Conservation (phyloP, 139 green algal genomes). For the Nannochloris sp. region DNA sequence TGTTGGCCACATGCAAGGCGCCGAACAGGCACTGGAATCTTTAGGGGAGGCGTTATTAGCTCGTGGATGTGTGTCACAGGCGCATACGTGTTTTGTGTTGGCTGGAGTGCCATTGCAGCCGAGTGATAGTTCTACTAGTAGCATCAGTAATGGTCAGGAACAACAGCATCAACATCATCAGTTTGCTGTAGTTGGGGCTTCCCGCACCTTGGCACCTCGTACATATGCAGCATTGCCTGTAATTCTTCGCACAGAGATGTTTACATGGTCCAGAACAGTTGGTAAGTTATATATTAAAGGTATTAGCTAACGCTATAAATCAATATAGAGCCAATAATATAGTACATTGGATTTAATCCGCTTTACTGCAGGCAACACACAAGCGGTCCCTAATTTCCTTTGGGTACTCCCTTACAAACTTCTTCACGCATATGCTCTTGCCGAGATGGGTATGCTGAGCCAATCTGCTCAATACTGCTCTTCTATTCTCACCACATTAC, state of each 20-base stretch:
- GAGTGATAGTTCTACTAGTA: constrained; percentile 7
- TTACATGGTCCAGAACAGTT: constrained; percentile 49
- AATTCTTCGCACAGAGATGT: constrained; percentile 67
- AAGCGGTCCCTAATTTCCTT: constrained; percentile 8
- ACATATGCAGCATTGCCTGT: constrained; percentile 29
- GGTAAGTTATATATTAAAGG: constrained; percentile 14
- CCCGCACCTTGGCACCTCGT: constrained; percentile 25
- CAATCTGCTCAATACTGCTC: constrained; percentile 31
- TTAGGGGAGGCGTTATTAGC: constrained; percentile 57
- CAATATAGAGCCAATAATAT: neutral
- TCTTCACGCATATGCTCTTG: constrained; percentile 31
- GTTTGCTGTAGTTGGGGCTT: constrained; percentile 51
- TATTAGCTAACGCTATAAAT: constrained; percentile 1
- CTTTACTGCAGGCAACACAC: constrained; percentile 9
- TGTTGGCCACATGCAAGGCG: constrained; percentile 37
- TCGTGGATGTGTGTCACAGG: constrained; percentile 24
- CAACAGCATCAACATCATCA: neutral
- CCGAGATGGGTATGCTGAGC: constrained; percentile 35
- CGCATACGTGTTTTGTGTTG: constrained; percentile 70
- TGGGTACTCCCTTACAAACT: constrained; percentile 66
- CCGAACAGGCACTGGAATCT: constrained; percentile 42
- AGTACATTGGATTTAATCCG: neutral
- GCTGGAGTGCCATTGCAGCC: constrained; percentile 30
- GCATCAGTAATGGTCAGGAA: too few relatives aligned
- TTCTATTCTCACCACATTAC: constrained; percentile 14